Percentiles rank a stretch among this genome's conserved stretches.
phyloP scores from a whole-genome alignment of 1,139 yeast species.

The Eremothecium gossypii region DNA sequence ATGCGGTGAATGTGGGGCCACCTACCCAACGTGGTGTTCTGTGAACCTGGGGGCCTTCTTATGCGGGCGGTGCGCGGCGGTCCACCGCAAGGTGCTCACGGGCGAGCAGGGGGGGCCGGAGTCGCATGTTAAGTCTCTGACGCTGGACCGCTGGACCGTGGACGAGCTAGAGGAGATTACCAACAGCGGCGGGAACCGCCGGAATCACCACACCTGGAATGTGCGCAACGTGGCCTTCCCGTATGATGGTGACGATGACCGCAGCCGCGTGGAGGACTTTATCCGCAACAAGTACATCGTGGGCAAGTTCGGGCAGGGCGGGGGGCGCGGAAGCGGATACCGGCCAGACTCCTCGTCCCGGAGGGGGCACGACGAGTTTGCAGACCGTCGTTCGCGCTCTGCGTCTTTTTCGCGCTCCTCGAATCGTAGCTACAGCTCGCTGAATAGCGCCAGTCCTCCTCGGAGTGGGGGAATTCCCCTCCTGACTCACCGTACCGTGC shows the following conservation, averaged over 20 bases:
- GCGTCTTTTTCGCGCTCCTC: background rate
- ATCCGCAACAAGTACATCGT: conserved; percentile 48
- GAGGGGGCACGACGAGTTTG: background rate
- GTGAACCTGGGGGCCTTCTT: conserved; percentile 46
- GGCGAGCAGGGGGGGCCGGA: conserved; percentile 28
- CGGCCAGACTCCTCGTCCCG: conserved; percentile 4
- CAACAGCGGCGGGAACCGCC: conserved; percentile 27
- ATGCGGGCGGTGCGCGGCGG: conserved; percentile 72
- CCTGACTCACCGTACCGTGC: conserved; percentile 11
- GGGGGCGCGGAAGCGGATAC: conserved; percentile 12
- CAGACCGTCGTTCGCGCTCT: conserved; percentile 3
- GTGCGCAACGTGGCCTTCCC: conserved; percentile 54
- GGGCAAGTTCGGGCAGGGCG: conserved; percentile 35
- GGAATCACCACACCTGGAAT: conserved; percentile 32
- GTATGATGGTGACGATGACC: conserved; percentile 40
- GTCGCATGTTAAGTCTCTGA: conserved; percentile 37
- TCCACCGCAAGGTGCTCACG: conserved; percentile 32
- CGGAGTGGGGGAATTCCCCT: conserved; percentile 6
- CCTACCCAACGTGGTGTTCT: conserved; percentile 44
- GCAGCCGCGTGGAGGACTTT: conserved; percentile 38
- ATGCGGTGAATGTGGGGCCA: conserved; percentile 65
- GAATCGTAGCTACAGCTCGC: background rate
- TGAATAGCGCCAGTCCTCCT: background rate
- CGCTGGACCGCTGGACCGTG: conserved; percentile 65
- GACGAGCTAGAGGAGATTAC: conserved; percentile 25